phyloP scores from a whole-genome alignment of 352 stramenopile genomes.

The Blastocystis sp. region DNA sequence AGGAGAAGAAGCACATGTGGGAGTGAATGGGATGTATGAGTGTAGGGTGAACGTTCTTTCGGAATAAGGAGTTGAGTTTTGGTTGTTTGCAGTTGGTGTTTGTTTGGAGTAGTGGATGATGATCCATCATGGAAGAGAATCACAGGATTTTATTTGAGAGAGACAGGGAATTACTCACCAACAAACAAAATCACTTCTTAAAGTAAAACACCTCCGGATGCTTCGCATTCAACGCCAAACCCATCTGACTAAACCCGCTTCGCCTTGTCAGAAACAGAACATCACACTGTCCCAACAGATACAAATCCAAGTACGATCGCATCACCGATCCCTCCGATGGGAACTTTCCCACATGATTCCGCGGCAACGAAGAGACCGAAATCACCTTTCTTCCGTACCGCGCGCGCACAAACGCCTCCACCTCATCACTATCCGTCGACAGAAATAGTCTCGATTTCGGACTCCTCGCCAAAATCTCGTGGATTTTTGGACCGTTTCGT shows the following conservation, averaged over 20 bases:
- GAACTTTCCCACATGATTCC: background rate
- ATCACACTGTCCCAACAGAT: conserved; percentile 32
- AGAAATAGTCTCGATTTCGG: background rate
- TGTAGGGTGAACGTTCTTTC: conserved; percentile 33
- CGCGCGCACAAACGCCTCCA: background rate
- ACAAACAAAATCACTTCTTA: background rate
- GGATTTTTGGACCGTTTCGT: background rate
- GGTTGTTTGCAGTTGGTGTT: background rate
- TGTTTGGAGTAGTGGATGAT: background rate
- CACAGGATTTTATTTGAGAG: background rate
- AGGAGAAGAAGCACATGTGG: conserved; percentile 44
- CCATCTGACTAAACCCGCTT: conserved; percentile 24
- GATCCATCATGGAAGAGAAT: background rate
- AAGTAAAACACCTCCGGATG: background rate
- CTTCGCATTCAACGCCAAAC: conserved; percentile 16
- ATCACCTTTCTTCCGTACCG: background rate
- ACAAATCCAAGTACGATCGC: conserved; percentile 1
- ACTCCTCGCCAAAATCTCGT: background rate
- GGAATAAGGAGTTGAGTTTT: background rate
- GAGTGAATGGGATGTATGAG: background rate
- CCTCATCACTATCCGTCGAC: background rate
- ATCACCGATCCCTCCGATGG: background rate
- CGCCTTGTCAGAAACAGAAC: background rate
- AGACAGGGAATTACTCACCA: no score
- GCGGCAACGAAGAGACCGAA: background rate